Evolutionary conservation across 441 rosid species (phyloP).

Genomic region (Breynia disticha): DNA sequence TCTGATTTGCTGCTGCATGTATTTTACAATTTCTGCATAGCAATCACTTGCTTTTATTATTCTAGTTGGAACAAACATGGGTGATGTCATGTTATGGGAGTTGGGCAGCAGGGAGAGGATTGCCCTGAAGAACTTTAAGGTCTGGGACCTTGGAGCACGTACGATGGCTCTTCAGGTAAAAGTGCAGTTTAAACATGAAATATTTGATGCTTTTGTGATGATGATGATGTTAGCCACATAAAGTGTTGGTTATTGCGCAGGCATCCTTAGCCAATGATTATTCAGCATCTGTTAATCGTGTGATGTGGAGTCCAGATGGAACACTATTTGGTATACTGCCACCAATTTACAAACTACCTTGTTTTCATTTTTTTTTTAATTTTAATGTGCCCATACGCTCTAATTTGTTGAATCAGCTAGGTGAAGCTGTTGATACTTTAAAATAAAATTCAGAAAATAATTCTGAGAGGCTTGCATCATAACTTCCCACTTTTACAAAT

Average conservation of each 20-base stretch:
- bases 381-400: too few species aligned
- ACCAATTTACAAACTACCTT: too few species aligned
- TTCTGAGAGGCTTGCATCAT: not conserved
- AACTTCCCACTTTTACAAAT: conserved; percentile 10
- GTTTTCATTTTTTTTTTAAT: too few species aligned
- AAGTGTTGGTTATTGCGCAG: conserved; percentile 23
- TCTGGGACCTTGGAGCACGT: conserved; percentile 53
- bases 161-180: conserved; percentile 57
- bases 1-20: not conserved
- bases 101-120: conserved; percentile 55
- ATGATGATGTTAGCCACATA: conserved; percentile 9
- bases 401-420: too few species aligned
- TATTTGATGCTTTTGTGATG: conserved; percentile 11
- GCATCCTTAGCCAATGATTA: conserved; percentile 49
- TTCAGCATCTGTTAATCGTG: conserved; percentile 61
- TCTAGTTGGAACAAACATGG: conserved; percentile 76
- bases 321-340: conserved; percentile 49
- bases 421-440: too few species aligned
- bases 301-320: conserved; percentile 90
- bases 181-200: conserved; percentile 9
- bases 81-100: conserved; percentile 70
- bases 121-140: conserved; percentile 46
- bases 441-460: too few species aligned
- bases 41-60: conserved; percentile 13
- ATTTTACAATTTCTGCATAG: too few species aligned